Percentiles rank a stretch among this genome's conserved stretches.
Conservation (phyloP, 441 rosid species). For the Jatropha multifida region DNA sequence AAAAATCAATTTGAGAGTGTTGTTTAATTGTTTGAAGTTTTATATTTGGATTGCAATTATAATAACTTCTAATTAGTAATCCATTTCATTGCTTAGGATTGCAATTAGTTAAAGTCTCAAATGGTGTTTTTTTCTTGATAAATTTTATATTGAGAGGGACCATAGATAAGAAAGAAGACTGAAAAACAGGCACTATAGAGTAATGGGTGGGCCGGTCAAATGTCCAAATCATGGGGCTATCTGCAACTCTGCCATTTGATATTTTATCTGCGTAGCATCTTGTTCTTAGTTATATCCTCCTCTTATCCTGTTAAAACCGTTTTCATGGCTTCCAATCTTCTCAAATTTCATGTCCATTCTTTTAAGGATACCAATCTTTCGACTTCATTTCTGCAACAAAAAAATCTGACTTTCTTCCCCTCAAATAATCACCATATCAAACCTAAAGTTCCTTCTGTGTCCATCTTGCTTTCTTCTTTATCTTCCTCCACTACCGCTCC, state of each 20-base stretch:
- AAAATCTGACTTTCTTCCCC: conserved; percentile 16
- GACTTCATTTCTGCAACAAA: conserved; percentile 17
- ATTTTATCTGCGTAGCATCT: conserved; percentile 20
- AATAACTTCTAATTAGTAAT: neutral
- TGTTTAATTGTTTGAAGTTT: no score
- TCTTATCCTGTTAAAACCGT: neutral
- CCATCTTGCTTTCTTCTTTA: conserved; percentile 42
- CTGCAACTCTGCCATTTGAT: neutral
- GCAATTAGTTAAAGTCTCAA: neutral
- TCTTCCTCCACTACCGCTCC: conserved; percentile 51
- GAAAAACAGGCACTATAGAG: neutral
- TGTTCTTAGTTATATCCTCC: neutral
- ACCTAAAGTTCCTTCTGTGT: conserved; percentile 27
- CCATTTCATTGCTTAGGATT: neutral
- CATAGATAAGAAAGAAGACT: no score
- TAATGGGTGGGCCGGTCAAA: neutral
- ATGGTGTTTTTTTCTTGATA: neutral
- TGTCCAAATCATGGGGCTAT: neutral
- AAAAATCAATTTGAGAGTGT: no score
- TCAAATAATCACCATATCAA: conserved; percentile 11
- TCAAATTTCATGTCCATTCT: conserved; percentile 38
- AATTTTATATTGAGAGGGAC: neutral
- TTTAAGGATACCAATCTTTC: conserved; percentile 25
- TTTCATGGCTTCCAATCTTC: conserved; percentile 53
- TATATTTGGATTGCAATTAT: no score